phyloP scores from a whole-genome alignment of 2,329 filamentous ascomycete species.

The Ilyonectria mors-panacis region DNA sequence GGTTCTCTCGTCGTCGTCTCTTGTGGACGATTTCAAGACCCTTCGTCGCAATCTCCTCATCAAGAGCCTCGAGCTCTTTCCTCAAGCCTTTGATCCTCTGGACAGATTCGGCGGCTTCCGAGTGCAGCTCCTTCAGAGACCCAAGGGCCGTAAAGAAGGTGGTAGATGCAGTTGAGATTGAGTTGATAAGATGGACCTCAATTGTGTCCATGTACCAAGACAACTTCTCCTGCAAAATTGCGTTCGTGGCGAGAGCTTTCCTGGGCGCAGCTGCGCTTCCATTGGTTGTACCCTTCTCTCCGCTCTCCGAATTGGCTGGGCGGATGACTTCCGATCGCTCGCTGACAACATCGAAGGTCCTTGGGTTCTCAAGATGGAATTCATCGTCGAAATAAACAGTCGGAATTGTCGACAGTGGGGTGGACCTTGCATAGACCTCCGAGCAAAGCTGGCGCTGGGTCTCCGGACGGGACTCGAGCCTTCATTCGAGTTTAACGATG shows the following conservation, averaged over 20 bases:
- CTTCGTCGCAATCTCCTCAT: conserved; percentile 87
- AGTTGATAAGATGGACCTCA: conserved; percentile 95
- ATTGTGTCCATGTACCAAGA: conserved; percentile 99
- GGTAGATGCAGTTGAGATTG: conserved; percentile 94
- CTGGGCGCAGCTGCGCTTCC: conserved; percentile 72
- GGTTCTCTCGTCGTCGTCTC: conserved; percentile 84
- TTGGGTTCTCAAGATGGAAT: conserved; percentile 95
- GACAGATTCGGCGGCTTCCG: conserved; percentile 93
- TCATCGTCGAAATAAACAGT: conserved; percentile 94
- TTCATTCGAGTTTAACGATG: conserved; percentile 67
- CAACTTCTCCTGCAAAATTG: conserved; percentile 96
- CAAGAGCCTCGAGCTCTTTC: conserved; percentile 83
- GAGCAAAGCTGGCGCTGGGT: conserved; percentile 64
- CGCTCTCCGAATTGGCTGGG: conserved; percentile 67
- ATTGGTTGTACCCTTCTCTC: conserved; percentile 70
- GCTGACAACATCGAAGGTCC: conserved; percentile 96
- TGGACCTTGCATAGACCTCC: conserved; percentile 77
- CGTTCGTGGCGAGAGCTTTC: conserved; percentile 94
- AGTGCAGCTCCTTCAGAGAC: conserved; percentile 90
- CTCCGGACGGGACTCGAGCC: conserved; percentile 59
- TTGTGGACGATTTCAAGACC: conserved; percentile 90
- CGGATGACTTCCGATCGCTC: conserved; percentile 97
- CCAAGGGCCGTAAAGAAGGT: conserved; percentile 97
- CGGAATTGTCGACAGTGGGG: conserved; percentile 95
- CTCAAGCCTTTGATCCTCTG: conserved; percentile 86